phyloP scores from a whole-genome alignment of 305 asterid species.

The Fraxinus dipetala region DNA sequence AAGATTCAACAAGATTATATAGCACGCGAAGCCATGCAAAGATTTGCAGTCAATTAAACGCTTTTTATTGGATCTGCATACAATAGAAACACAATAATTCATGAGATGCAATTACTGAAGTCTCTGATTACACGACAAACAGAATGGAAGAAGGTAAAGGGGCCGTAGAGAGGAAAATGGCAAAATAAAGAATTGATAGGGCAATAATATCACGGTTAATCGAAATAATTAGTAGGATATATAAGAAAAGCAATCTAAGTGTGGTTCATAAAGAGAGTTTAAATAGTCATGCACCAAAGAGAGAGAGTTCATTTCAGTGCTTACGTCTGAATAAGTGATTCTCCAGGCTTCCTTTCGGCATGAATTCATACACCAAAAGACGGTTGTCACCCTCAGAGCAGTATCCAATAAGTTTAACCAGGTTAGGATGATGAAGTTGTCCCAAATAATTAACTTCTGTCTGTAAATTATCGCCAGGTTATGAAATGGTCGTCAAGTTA shows the following conservation, averaged over 20 bases:
- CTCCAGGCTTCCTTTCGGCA: constrained; percentile 76
- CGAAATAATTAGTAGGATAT: neutral
- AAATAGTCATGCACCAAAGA: neutral
- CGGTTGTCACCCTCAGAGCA: constrained; percentile 57
- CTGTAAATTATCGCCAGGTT: constrained; percentile 28
- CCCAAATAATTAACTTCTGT: constrained; percentile 66
- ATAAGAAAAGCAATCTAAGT: neutral
- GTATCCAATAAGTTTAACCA: constrained; percentile 68
- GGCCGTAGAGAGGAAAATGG: neutral
- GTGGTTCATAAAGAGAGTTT: neutral
- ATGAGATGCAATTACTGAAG: neutral
- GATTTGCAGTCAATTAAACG: neutral
- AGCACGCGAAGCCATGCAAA: neutral
- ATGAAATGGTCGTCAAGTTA: no score
- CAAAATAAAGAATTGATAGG: neutral
- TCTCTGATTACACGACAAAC: neutral
- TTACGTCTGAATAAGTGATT: constrained; percentile 69
- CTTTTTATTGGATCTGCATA: neutral
- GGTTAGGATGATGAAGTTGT: constrained; percentile 59
- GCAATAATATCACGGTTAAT: neutral
- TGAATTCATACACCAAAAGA: constrained; percentile 64
- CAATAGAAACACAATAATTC: neutral
- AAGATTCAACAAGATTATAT: neutral
- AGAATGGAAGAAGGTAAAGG: neutral
- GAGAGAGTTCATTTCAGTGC: neutral